phyloP scores from a whole-genome alignment of 1,284 basidiomycete species.

The Boletus semigastroideus region DNA sequence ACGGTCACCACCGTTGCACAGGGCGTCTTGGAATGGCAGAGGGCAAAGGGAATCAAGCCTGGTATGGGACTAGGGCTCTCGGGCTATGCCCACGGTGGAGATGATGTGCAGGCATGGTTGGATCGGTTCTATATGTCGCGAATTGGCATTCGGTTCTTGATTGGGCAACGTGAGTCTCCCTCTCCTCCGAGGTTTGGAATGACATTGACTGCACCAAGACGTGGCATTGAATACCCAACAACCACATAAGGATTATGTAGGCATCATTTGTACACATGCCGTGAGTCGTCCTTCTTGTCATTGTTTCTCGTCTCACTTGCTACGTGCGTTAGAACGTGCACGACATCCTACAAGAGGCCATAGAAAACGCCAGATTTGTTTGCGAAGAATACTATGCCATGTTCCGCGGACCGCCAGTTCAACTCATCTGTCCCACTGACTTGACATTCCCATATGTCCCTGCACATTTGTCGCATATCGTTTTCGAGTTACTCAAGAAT shows the following conservation, averaged over 20 bases:
- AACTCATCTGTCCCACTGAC: conserved; percentile 90
- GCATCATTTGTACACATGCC: conserved; percentile 96
- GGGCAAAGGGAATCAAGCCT: conserved; percentile 33
- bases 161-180: conserved; percentile 77
- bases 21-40: conserved; percentile 81
- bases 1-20: conserved; percentile 98
- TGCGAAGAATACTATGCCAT: conserved; percentile 98
- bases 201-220: conserved; percentile 47
- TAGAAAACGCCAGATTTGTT: conserved; percentile 97
- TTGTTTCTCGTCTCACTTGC: conserved; percentile 6
- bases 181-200: neutral
- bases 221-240: conserved; percentile 90
- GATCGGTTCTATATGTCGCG: conserved; percentile 98
- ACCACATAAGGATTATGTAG: conserved; percentile 90
- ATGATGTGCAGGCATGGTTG: conserved; percentile 93
- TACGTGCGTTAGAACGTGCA: conserved; percentile 71
- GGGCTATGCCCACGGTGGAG: conserved; percentile 66
- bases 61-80: conserved; percentile 33
- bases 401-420: conserved; percentile 95
- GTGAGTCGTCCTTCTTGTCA: conserved; percentile 36
- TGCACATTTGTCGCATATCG: conserved; percentile 93
- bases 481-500: conserved; percentile 99
- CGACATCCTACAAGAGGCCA: conserved; percentile 97
- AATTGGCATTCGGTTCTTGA: conserved; percentile 95
- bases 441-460: conserved; percentile 96